Conservation (phyloP, 306 rosid species). For the Cucurbita argyrosperma region DNA sequence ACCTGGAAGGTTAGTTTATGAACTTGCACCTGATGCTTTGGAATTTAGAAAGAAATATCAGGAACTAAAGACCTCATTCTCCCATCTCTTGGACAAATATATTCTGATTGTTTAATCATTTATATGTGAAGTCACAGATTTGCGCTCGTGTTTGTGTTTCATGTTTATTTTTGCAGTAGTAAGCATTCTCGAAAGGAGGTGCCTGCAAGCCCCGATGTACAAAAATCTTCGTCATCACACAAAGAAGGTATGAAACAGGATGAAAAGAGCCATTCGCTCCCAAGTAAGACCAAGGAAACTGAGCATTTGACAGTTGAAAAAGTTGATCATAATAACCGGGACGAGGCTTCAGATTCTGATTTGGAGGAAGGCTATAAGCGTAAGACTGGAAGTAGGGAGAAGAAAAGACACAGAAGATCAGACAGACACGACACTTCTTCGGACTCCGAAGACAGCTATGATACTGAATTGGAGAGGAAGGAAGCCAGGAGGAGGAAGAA, state of each 20-base stretch:
- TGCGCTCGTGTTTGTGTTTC: background rate
- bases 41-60: slow-evolving; percentile 26
- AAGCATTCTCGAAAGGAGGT: slow-evolving; percentile 8
- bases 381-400: slow-evolving; percentile 41
- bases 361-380: slow-evolving; percentile 52
- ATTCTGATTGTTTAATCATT: background rate
- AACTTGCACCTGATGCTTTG: slow-evolving; percentile 13
- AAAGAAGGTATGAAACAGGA: slow-evolving; percentile 31
- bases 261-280: slow-evolving; percentile 28
- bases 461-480: slow-evolving; percentile 60
- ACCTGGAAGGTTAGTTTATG: slow-evolving; percentile 32
- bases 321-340: slow-evolving; percentile 21
- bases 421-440: slow-evolving; percentile 46
- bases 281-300: slow-evolving; percentile 27
- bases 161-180: background rate
- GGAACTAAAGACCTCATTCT: slow-evolving; percentile 14
- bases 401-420: slow-evolving; percentile 64
- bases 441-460: slow-evolving; percentile 49
- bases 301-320: slow-evolving; percentile 20
- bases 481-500: slow-evolving; percentile 68
- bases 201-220: slow-evolving; percentile 13
- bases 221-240: slow-evolving; percentile 21
- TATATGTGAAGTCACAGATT: background rate
- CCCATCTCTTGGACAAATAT: background rate
- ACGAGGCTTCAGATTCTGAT: slow-evolving; percentile 34